These are phyloP conservation scores for Ilex asprella DNA, from an alignment of 257 asterid species.

Conservation along the genomic window DNA sequence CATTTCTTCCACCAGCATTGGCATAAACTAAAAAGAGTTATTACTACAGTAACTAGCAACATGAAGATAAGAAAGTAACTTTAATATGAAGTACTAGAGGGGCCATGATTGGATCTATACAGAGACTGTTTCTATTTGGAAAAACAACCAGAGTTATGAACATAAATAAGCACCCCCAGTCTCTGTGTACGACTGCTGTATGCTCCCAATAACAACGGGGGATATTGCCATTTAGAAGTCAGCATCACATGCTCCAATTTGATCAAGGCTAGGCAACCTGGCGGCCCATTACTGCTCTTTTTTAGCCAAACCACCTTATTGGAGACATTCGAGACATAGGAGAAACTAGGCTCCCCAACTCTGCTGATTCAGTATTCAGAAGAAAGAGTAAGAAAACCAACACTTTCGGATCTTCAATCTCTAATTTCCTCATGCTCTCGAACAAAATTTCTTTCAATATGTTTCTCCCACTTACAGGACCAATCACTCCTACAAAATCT, in stretches of 20 bases:
- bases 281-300: conserved; percentile 4
- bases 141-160: conserved; percentile 18
- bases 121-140: conserved; percentile 19
- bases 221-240: neutral
- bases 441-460: conserved; percentile 14
- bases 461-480: conserved; percentile 3
- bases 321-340: conserved; percentile 6
- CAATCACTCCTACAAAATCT: conserved; percentile 17
- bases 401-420: conserved; percentile 8
- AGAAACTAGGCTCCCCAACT: neutral
- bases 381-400: conserved; percentile 1
- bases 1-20: too few relatives aligned
- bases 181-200: conserved; percentile 25
- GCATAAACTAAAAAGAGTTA: conserved; percentile 1
- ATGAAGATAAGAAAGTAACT: conserved; percentile 4
- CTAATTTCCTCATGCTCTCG: neutral
- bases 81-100: conserved; percentile 11
- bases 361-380: conserved; percentile 4
- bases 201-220: neutral
- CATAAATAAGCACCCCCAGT: conserved; percentile 22
- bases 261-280: neutral
- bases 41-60: conserved; percentile 6
- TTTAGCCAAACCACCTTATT: conserved; percentile 7
- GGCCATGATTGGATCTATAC: conserved; percentile 31
- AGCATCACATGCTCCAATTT: neutral